Evolutionary conservation across 495 filamentous ascomycete genomes (phyloP).

Genomic region (Penicillium fimorum): DNA sequence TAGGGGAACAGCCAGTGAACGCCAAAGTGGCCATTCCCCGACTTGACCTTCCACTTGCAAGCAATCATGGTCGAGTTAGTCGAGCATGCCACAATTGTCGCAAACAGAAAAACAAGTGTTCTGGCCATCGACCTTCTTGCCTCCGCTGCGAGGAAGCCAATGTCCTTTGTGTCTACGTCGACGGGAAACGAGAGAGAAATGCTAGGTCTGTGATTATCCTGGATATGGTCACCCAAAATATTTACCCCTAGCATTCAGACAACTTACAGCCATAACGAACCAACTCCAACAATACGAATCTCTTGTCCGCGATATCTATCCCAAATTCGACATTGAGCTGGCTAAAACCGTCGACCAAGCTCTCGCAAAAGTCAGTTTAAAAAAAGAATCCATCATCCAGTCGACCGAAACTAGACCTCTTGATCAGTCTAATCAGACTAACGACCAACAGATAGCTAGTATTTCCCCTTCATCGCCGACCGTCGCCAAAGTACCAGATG

Average conservation of each 20-base stretch:
- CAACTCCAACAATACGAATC: conserved; percentile 23
- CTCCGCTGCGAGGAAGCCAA: conserved; percentile 1
- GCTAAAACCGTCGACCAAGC: conserved; percentile 30
- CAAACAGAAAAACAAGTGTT: conserved; percentile 9
- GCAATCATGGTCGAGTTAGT: conserved; percentile 1
- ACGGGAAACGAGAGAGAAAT: conserved; percentile 7
- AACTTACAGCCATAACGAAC: conserved; percentile 12
- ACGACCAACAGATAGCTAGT: background rate
- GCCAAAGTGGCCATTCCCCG: conserved; percentile 7
- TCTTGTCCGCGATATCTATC: conserved; percentile 32
- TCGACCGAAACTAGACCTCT: background rate
- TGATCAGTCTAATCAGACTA: background rate
- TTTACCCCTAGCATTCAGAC: conserved; percentile 32
- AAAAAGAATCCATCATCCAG: background rate
- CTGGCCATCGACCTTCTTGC: conserved; percentile 4
- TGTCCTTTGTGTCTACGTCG: conserved; percentile 1
- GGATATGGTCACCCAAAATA: background rate
- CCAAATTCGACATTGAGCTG: conserved; percentile 27
- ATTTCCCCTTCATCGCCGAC: conserved; percentile 7
- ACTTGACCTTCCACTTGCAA: conserved; percentile 2
- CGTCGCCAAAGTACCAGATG: background rate
- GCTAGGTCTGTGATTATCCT: background rate
- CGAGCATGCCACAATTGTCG: conserved; percentile 9
- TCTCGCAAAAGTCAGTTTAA: conserved; percentile 13
- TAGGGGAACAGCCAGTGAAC: background rate